Conservation (phyloP, 2,329 filamentous ascomycete genomes). For the Penicillium brevicompactum region DNA sequence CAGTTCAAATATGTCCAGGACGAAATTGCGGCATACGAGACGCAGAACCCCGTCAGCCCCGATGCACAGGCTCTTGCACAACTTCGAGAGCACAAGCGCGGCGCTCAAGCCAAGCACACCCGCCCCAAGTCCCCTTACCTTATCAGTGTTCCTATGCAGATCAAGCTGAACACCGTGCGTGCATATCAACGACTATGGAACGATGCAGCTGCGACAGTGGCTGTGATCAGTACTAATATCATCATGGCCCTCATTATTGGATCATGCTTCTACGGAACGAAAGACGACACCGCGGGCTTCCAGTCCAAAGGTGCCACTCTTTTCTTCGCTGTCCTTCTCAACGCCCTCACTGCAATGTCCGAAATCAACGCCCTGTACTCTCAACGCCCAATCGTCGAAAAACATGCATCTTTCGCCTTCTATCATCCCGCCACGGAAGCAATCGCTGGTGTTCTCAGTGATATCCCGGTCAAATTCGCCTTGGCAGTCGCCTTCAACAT, state of each 20-base stretch:
- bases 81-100: constrained; percentile 38
- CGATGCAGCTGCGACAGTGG: constrained; percentile 72
- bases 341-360: constrained; percentile 64
- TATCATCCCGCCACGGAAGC: constrained; percentile 28
- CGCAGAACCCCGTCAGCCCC: constrained; percentile 38
- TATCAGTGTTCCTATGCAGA: constrained; percentile 70
- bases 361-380: constrained; percentile 46
- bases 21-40: constrained; percentile 45
- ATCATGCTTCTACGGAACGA: constrained; percentile 77
- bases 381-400: constrained; percentile 30
- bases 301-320: constrained; percentile 74
- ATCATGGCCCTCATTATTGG: constrained; percentile 75
- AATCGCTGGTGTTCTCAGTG: constrained; percentile 21
- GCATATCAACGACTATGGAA: constrained; percentile 74
- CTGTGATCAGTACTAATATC: constrained; percentile 65
- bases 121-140: constrained; percentile 77
- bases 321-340: constrained; percentile 85
- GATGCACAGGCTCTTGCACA: constrained; percentile 24
- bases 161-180: constrained; percentile 76
- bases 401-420: constrained; percentile 33
- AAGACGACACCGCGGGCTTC: constrained; percentile 66
- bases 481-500: constrained; percentile 77
- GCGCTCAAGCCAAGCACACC: constrained; percentile 42
- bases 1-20: constrained; percentile 44
- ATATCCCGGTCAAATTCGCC: constrained; percentile 71